Evolutionary conservation across 2,329 filamentous ascomycete genomes (phyloP), one percentile per base, ranked within the genome.

Genomic region (Hypomyces perniciosus): DNA sequence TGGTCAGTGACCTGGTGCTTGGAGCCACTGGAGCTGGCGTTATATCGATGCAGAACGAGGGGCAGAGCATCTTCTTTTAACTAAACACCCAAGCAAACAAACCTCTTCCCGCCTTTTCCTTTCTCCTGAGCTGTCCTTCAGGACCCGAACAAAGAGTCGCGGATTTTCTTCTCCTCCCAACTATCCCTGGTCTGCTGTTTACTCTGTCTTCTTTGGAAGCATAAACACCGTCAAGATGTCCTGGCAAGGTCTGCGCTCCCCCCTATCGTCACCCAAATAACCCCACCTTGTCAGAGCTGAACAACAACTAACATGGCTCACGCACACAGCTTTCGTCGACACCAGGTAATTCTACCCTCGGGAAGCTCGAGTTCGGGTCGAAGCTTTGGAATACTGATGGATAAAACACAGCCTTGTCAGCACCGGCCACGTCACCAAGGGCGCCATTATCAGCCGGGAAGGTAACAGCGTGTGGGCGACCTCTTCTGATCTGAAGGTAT

Each of bases 381-480:
- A 45, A 40, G 38, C 29, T 28, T 45, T 33, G 46, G 37, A 35
- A 60, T 57, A 50, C 59, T 59, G 44, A 59, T 53, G 46, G 26
- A 40, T 29, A 56, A 48, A 48, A 31, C 56, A 61, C 66, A 95
- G 90, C 80, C 83, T 96, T 63, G 80, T 95, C 65, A 85, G 79
- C 73, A 84, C 79, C 62, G 84, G 84, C 65, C 85, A 91, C 68
- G 72, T 95, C 65, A 86, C 93, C 75, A 85, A 90, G 75, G 90
- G 80, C 63, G 87, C 88, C 66, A 90, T 96, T 69, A 83, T 93
- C 77, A 90, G 86, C 71, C 74, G 73, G 58, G 86, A 86, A 61
- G 88, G 90, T 62, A 87, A 88, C 72, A 90, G 85, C 67, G 78
- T 82, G 62, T 95, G 90, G 89, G 90, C 90, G 54, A 68, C 76